Evolutionary conservation across 306 rosid genomes (phyloP).

Genomic region (Cucumis sativus): DNA sequence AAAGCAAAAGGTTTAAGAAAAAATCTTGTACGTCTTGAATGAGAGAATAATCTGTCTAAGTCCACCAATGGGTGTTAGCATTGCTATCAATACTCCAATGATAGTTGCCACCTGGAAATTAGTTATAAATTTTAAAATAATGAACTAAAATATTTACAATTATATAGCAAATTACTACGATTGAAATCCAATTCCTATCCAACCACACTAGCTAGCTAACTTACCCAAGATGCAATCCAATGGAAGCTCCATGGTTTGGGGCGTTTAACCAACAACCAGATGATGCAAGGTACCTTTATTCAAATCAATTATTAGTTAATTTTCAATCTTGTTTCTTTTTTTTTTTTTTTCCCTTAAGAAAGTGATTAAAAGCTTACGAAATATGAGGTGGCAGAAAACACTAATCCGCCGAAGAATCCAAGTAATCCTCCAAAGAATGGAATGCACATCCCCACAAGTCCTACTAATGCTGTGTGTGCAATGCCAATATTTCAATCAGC

Average conservation of each 20-base stretch:
- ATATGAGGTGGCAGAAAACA: slow-evolving; percentile 55
- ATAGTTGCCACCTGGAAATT: slow-evolving; percentile 18
- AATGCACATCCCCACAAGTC: slow-evolving; percentile 35
- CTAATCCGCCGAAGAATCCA: slow-evolving; percentile 68
- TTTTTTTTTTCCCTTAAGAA: background rate
- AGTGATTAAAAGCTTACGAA: slow-evolving; percentile 23
- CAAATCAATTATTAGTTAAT: background rate
- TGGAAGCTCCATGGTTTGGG: slow-evolving; percentile 31
- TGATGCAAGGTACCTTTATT: slow-evolving; percentile 41
- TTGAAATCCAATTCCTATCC: too few species aligned
- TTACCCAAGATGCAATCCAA: slow-evolving; percentile 35
- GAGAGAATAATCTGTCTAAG: slow-evolving; percentile 34
- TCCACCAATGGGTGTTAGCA: slow-evolving; percentile 54
- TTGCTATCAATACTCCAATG: slow-evolving; percentile 17
- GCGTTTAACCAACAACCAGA: slow-evolving; percentile 32
- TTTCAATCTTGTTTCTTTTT: too few species aligned
- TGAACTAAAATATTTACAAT: too few species aligned
- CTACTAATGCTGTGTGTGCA: slow-evolving; percentile 20
- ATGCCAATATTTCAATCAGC: background rate
- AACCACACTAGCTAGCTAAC: too few species aligned
- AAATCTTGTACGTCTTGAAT: slow-evolving; percentile 25
- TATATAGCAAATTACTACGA: too few species aligned
- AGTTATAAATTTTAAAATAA: too few species aligned
- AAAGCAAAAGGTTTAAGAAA: slow-evolving; percentile 15
- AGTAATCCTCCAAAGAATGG: slow-evolving; percentile 70